Evolutionary conservation across 768 basidiomycete species (phyloP), one percentile per base, ranked within the genome.

Genomic region (Naganishia onofrii): DNA sequence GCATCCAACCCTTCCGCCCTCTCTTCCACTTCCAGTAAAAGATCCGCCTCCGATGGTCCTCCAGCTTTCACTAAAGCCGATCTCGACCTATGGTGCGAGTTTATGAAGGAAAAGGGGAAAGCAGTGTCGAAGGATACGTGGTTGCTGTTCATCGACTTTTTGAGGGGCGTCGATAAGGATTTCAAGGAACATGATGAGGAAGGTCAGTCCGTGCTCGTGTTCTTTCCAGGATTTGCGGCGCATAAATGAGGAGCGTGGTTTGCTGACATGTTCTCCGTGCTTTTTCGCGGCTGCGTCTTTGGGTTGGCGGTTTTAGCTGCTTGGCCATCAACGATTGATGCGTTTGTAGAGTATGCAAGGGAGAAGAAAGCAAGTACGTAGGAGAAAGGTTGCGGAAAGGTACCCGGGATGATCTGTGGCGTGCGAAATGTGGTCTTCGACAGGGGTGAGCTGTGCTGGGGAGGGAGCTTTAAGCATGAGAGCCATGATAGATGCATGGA

Each of bases 311-410:
- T 68, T n/a, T 36, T 12, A 81, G 81, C 73, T 15, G 76, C 80
- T 21, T 82, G 81, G 81, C 81, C 81, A 19, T 81, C 80, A 36
- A 74, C 78, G 5, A 79, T 82, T 42, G 81, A 82, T 70, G 81
- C 81, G 52, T 82, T 79, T 46, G 60, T 63, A 42, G 60, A 63
- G 60, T 63, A 63, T 63, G 60, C 60, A 42, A 63, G 60, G 60
- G 60, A 63, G 42, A 63, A 63, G 60, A 63, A 63, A 26, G 60
- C 48, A 12, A 51, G 48, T 23, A n/a, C 48, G n/a, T 51, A 13
- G 13, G 48, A n/a, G n/a, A n/a, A n/a, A n/a, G n/a, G n/a, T n/a
- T n/a, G n/a, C n/a, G n/a, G n/a, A n/a, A n/a, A n/a, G n/a, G n/a
- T n/a, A n/a, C n/a, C n/a, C n/a, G n/a, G n/a, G n/a, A n/a, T n/a